Evolutionary conservation across 371 early-diverging fungal species (phyloP).

Genomic region (Haplosporangium sp.): DNA sequence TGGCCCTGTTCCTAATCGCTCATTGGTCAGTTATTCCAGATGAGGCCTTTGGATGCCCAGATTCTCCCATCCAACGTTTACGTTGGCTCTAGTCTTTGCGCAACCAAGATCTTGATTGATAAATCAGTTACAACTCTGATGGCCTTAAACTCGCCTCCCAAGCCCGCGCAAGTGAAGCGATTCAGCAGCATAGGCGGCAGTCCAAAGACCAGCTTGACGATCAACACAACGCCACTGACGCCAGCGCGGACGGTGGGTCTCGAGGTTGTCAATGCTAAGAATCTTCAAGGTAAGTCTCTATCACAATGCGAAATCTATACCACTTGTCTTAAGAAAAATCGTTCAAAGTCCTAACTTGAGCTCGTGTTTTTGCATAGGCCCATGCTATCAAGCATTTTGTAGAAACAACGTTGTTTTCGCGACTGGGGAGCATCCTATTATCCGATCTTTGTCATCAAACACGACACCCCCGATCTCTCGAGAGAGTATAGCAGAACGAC

Average conservation of each 20-base stretch:
- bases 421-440: slow-evolving; percentile 15
- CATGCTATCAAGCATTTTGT: slow-evolving; percentile 17
- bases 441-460: slow-evolving; percentile 15
- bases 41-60: slow-evolving; percentile 6
- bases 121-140: slow-evolving; percentile 7
- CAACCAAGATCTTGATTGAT: slow-evolving; percentile 35
- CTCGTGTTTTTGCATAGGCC: slow-evolving; percentile 1
- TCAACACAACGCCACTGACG: slow-evolving; percentile 12
- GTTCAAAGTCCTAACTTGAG: background rate
- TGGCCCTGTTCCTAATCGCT: background rate
- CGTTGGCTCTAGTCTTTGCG: slow-evolving; percentile 27
- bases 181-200: slow-evolving; percentile 10
- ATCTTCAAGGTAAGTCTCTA: slow-evolving; percentile 10
- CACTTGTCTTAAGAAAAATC: background rate
- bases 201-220: slow-evolving; percentile 13
- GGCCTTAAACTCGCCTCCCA: background rate
- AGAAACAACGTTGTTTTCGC: slow-evolving; percentile 22
- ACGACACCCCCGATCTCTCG: slow-evolving; percentile 26
- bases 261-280: background rate
- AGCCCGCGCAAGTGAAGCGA: background rate
- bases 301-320: background rate
- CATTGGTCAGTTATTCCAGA: background rate
- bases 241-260: slow-evolving; percentile 36
- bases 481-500: slow-evolving; percentile 8
- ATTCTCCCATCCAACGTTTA: slow-evolving; percentile 27